Percentiles rank a stretch among this genome's conserved stretches.
Evolutionary conservation across 1,139 yeast genomes (phyloP).

Genomic region (Nakaseomyces nivariensis): DNA sequence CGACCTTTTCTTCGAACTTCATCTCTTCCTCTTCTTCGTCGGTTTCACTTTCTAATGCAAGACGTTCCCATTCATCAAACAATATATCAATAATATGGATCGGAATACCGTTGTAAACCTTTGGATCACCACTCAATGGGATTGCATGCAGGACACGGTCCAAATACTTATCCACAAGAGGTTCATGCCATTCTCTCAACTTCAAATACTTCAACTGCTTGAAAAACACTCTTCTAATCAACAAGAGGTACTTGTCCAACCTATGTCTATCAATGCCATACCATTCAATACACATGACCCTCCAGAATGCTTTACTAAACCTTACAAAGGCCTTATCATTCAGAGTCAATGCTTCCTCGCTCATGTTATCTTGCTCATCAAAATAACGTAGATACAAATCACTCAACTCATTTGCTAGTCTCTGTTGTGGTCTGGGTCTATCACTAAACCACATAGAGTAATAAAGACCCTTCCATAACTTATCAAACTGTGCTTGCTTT

Average conservation of each 20-base stretch:
- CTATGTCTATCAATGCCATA: slow-evolving; percentile 73
- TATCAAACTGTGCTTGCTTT: slow-evolving; percentile 53
- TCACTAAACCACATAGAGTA: slow-evolving; percentile 96
- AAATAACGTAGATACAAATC: slow-evolving; percentile 36
- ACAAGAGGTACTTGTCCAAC: slow-evolving; percentile 73
- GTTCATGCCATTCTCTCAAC: slow-evolving; percentile 46
- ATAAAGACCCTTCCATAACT: slow-evolving; percentile 89
- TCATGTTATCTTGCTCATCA: slow-evolving; percentile 13
- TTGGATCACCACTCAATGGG: slow-evolving; percentile 50
- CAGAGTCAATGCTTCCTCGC: slow-evolving; percentile 29
- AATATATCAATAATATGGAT: slow-evolving; percentile 79
- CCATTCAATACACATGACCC: slow-evolving; percentile 76
- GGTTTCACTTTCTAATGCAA: slow-evolving; percentile 39
- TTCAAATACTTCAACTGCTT: slow-evolving; percentile 52
- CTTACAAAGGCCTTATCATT: slow-evolving; percentile 30
- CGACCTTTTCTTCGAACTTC: slow-evolving; percentile 30
- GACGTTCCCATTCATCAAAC: slow-evolving; percentile 72
- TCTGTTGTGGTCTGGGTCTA: slow-evolving; percentile 83
- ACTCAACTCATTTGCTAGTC: slow-evolving; percentile 67
- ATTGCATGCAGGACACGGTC: slow-evolving; percentile 33
- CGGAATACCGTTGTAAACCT: slow-evolving; percentile 67
- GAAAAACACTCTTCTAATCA: slow-evolving; percentile 67
- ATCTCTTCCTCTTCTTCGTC: slow-evolving; percentile 28
- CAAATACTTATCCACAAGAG: slow-evolving; percentile 38
- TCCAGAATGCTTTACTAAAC: slow-evolving; percentile 76